Base-by-base conservation (phyloP, 768 basidiomycete species). In the Russula sp. region DNA sequence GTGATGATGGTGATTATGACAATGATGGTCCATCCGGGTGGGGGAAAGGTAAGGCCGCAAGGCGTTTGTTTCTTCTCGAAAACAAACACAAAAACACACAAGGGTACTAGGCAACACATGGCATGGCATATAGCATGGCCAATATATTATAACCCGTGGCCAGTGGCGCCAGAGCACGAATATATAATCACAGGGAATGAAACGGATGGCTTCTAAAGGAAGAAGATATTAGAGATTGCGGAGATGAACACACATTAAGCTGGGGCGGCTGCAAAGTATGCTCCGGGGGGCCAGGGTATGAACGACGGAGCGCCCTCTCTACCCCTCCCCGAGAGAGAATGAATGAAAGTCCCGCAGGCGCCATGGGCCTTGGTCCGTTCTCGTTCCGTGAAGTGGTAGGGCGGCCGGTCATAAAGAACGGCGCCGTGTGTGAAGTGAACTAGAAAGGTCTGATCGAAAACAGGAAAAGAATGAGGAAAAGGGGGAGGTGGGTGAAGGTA, bases 291-390 rank as follows among this genome's bases (percentile, higher is more conserved):
- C 29, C 32, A 45, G 13, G 11, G 35, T 20, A 59, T 50, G 57
- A 51, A 51, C 35, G 49, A 57, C 60, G 60, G 60, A 61, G 60
- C 60, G 60, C 60, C 18, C 60, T 56, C 46, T n/a, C 34, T 3
- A 5, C 20, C 34, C 10, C 42, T 18, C 32, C n/a, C 20, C 34
- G 13, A 13, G 36, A 39, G 43, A 48, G 39, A 11, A 14, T 18
- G 7, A 18, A 25, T 60, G 47, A 51, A 25, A 13, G 36, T 5
- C 5, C 18, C 25, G 45, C 22, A 51, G 22, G n/a, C 39, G 41
- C 41, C 18, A 32, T 38, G 48, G 39, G 6, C 25, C 45, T 8
- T 10, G 11, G 46, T 39, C 53, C 32, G 41, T 34, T 42, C 32
- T 22, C 36, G 29, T 43, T 49, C 42, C 16, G 49, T 50, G 55